Evolutionary conservation across 2,329 filamentous ascomycete genomes (phyloP), one percentile per base, ranked within the genome.

Genomic region (Calycina herbarum): DNA sequence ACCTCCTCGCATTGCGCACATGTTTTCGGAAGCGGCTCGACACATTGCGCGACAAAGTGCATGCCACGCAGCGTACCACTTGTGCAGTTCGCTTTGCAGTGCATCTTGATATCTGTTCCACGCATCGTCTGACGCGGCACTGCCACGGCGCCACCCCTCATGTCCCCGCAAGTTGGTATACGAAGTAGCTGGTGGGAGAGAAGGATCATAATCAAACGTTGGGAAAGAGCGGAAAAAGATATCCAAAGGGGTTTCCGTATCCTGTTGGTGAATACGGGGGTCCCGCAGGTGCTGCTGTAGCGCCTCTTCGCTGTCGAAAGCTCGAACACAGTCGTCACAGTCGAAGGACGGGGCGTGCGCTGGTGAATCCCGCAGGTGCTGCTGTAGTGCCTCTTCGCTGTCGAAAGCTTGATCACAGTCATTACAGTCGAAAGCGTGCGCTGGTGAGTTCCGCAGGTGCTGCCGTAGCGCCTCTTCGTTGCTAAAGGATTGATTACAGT

Each of bases 151-250:
- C 69, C 64, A 71, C 57, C 65, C 61, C 67, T 72, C 57, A 51
- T 74, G 69, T 68, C 57, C 64, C 64, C 42, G 69, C 62, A 74
- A 70, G 54, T 69, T 72, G 62, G 72, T 64, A 69, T 71, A 74
- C 51, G 71, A 75, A 60, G 70, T 74, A 66, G 69, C 71, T 67
- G 64, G 71, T 63, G 69, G 65, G 24, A 72, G 69, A 72, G 68
- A 72, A 71, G 68, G 69, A 63, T 72, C 31, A 71, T 74, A 73
- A 66, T 69, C 60, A 63, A 73, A 73, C 29, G 57, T 66, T 69
- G 67, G 64, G 69, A 72, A 72, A 70, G 70, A 67, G 61, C 64
- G 65, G 61, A 72, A 65, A 73, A 70, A n/a, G 61, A 66, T n/a
- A 70, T 72, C 68, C 35, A 72, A 66, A 66, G 66, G 69, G 40